Conservation (phyloP, 1,284 basidiomycete species). For the Melampsora medusae region DNA sequence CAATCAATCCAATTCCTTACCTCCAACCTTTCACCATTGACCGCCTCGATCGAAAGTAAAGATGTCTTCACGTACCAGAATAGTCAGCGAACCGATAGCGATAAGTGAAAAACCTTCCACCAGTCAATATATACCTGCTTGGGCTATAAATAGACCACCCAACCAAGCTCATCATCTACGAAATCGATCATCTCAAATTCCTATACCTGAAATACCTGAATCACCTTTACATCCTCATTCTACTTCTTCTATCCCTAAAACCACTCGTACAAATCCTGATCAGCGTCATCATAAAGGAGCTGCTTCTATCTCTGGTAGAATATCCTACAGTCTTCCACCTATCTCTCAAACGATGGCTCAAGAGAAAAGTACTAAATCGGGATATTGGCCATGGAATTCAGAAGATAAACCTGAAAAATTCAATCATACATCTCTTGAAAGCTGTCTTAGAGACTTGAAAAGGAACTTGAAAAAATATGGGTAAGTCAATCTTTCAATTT, state of each 20-base stretch:
- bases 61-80: neutral
- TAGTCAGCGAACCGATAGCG: neutral
- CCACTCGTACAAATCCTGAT: neutral
- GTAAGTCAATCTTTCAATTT: neutral
- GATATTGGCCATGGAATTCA: neutral
- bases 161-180: neutral
- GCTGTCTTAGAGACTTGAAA: neutral
- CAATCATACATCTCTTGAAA: neutral
- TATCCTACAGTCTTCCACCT: neutral
- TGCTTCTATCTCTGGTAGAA: neutral
- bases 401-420: neutral
- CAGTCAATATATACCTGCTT: neutral
- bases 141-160: neutral
- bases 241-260: neutral
- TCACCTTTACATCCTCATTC: neutral
- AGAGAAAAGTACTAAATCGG: neutral
- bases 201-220: neutral
- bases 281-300: neutral
- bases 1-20: neutral
- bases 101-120: neutral
- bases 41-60: neutral
- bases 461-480: neutral
- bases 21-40: neutral
- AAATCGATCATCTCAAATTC: neutral
- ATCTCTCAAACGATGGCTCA: neutral